These are phyloP conservation scores for Nicotiana rustica DNA, from an alignment of 305 asterid species.

Conservation along the genomic window DNA sequence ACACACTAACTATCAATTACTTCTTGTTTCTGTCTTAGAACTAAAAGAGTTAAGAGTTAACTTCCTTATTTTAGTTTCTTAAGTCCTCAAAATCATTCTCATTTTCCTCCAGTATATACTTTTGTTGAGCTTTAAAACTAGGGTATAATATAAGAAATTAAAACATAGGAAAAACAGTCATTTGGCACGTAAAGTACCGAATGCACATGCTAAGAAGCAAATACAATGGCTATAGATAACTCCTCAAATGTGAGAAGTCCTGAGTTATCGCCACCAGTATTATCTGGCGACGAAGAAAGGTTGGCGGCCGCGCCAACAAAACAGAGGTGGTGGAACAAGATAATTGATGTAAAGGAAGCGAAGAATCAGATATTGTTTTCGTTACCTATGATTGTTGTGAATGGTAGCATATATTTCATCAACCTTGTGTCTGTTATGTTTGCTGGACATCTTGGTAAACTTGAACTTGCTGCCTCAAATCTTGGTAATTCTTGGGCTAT, in stretches of 20 bases:
- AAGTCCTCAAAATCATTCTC: too few species aligned
- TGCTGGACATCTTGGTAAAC: slow-evolving; percentile 84
- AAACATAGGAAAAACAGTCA: too few species aligned
- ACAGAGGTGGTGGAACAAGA: slow-evolving; percentile 48
- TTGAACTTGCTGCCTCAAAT: slow-evolving; percentile 70
- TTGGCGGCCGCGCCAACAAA: slow-evolving; percentile 6
- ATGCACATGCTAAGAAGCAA: neutral
- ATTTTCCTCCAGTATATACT: too few species aligned
- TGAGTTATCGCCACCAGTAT: neutral
- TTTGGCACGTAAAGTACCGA: too few species aligned
- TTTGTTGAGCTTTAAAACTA: too few species aligned
- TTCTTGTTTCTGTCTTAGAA: too few species aligned
- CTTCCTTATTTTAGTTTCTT: too few species aligned
- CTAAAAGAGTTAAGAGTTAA: too few species aligned
- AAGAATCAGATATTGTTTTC: slow-evolving; percentile 63
- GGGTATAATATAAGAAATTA: too few species aligned
- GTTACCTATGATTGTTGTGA: slow-evolving; percentile 68
- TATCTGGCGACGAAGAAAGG: slow-evolving; percentile 5
- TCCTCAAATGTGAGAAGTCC: slow-evolving; percentile 3
- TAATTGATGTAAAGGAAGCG: slow-evolving; percentile 67
- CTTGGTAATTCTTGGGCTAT: slow-evolving; percentile 85
- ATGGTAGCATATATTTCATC: slow-evolving; percentile 61
- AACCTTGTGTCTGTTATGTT: slow-evolving; percentile 81
- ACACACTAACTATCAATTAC: too few species aligned
- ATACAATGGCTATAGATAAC: neutral